Evolutionary conservation across 2,329 filamentous ascomycete species (phyloP).

Genomic region (Aureobasidium namibiae): DNA sequence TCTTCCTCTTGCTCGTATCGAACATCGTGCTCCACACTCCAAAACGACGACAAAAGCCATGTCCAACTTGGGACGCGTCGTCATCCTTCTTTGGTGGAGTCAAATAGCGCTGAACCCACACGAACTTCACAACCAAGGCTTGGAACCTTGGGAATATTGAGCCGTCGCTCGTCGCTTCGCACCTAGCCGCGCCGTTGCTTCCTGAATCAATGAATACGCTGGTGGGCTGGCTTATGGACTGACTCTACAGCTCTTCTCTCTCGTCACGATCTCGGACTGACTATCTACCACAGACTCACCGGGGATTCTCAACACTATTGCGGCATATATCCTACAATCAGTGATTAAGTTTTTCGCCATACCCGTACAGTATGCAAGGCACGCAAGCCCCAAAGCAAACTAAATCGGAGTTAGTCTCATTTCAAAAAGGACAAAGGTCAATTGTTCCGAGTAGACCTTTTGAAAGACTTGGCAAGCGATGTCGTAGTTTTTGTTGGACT

Average conservation of each 20-base stretch:
- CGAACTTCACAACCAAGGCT: too few species aligned
- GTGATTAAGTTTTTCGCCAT: too few species aligned
- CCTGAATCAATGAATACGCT: constrained; percentile 3
- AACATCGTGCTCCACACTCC: neutral
- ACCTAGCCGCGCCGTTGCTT: neutral
- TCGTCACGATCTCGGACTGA: neutral
- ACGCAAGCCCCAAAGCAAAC: too few species aligned
- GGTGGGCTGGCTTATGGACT: too few species aligned
- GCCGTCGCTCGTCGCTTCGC: too few species aligned
- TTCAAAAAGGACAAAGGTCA: too few species aligned
- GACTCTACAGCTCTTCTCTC: neutral
- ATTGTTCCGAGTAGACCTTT: too few species aligned
- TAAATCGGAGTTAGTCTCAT: too few species aligned
- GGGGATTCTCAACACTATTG: too few species aligned
- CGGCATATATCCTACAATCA: too few species aligned
- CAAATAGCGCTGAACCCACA: neutral
- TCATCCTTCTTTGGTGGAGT: neutral
- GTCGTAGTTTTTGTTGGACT: neutral
- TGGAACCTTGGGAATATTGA: neutral
- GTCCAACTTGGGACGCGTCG: neutral
- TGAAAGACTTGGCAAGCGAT: constrained; percentile 3
- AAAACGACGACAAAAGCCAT: neutral
- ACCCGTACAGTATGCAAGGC: too few species aligned
- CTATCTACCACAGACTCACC: neutral
- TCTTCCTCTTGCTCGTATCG: neutral